Base-by-base conservation (phyloP, 345 rosid species). In the Kandelia obovata region DNA sequence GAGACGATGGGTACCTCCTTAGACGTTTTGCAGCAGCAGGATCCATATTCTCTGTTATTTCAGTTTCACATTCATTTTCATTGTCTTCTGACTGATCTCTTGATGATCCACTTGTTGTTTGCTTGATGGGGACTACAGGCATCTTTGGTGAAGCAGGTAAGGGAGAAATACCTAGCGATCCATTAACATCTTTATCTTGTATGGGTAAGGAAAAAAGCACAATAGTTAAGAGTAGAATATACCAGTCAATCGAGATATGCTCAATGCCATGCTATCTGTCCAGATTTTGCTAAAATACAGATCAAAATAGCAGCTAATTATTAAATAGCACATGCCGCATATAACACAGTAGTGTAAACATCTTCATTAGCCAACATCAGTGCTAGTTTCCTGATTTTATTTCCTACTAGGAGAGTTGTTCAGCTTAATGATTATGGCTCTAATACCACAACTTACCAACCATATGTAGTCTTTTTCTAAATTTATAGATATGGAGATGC, bases 151-250 rank as follows among this genome's bases (percentile, higher is more conserved):
- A 53, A 53, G 80, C 69, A 67, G 83, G 62, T 62, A 73, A 26
- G 47, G 65, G 75, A 74, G 81, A 66, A 67, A 75, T 74, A 61
- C 69, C 84, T 65, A 62, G 47, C 25, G 58, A 43, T 69, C 63
- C 71, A 62, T 70, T 64, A 56, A 53, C 78, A 78, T 83, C 85
- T 75, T 78, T 80, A 58, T 78, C 81, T 66, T 60, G 75, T n/a
- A 69, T 61, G 52, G 53, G 61, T 67, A 56, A 59, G 17, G 32
- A 43, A 68, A 35, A 71, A 49, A 73, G 32, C 59, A 27, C 46
- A 26, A 68, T 6, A 25, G 78, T 34, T 71, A 62, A 53, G 43
- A 10, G 27, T 20, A 64, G 27, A 52, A 30, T 10, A 21, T 11
- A 10, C 17, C 47, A 43, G 64, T 37, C 35, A 63, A 17, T 26